These are phyloP conservation scores for Chamaecyparis obtusa DNA, from an alignment of 75 land plant species.

Conservation along the genomic window DNA sequence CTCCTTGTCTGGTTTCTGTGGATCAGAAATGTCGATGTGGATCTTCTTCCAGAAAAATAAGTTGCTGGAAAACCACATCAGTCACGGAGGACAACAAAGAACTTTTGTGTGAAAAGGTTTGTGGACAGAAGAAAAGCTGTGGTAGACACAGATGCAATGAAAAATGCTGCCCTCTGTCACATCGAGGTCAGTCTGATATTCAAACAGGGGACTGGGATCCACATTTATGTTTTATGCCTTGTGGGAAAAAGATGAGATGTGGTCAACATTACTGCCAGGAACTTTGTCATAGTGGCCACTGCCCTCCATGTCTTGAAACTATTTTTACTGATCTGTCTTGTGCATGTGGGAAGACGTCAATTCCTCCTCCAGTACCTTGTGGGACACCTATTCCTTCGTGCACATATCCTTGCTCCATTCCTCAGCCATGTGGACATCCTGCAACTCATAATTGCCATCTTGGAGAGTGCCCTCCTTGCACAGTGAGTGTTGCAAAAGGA, in stretches of 20 bases:
- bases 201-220: constrained; percentile 53
- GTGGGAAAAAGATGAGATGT: constrained; percentile 92
- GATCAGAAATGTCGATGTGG: constrained; percentile 87
- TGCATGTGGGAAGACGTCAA: constrained; percentile 92
- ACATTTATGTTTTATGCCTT: constrained; percentile 73
- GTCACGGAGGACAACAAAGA: constrained; percentile 14
- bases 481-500: constrained; percentile 78
- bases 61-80: constrained; percentile 49
- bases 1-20: constrained; percentile 62
- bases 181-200: constrained; percentile 6
- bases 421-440: constrained; percentile 92
- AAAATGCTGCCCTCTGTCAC: constrained; percentile 74
- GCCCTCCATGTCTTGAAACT: constrained; percentile 93
- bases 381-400: constrained; percentile 92
- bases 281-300: constrained; percentile 92
- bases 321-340: constrained; percentile 90
- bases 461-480: constrained; percentile 97
- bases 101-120: constrained; percentile 76
- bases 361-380: constrained; percentile 98
- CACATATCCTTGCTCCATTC: constrained; percentile 66
- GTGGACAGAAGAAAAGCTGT: constrained; percentile 91
- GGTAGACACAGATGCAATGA: constrained; percentile 94
- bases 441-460: constrained; percentile 91
- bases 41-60: constrained; percentile 63
- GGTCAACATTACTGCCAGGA: constrained; percentile 82